Evolutionary conservation across 345 rosid genomes (phyloP), one percentile per base, ranked within the genome.

Genomic region (Brassica rapa): DNA sequence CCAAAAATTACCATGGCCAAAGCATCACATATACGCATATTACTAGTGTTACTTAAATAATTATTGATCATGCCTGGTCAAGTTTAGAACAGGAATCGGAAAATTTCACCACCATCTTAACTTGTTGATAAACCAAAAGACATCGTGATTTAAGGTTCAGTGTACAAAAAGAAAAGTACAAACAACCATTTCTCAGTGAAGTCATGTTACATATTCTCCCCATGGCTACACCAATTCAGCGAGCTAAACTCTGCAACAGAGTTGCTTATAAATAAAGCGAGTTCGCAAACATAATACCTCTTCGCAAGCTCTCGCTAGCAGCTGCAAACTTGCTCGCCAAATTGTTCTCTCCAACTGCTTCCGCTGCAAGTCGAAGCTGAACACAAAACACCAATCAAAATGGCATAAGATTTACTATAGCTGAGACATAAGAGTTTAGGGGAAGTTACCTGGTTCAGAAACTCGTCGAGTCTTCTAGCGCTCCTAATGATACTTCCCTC

Each of bases 401-500:
- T 53, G 72, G 30, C 61, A 63, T 70, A 62, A 55, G n/a, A 10
- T 72, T 63, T 49, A 21, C 37, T 67, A 10, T 37, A 79, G 53
- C 43, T 55, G 21, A 63, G 25, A 63, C 15, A 62, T 11, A 4
- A 62, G 60, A 63, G 24, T 74, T 39, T 63, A 0, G 35, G 3
- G 2, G 49, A 32, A 8, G 27, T 73, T 65, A 93, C 98, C 97
- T 93, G 98, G 82, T 90, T 93, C 90, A 96, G 69, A 86, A 96
- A 96, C 83, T 96, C 99, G 56, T 91, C 99, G 2, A 93, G 93
- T 81, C 97, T 86, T 86, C 99, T 87, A 55, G 93, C 93, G 78
- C 97, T 96, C 77, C 97, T 87, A 65, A 93, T 89, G 74, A 96
- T 88, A 74, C 99, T 96, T 59, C 99, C 99, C 83, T 96, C 98